Evolutionary conservation across 2,329 filamentous ascomycete species (phyloP).

Genomic region (Peltaster fructicola): DNA sequence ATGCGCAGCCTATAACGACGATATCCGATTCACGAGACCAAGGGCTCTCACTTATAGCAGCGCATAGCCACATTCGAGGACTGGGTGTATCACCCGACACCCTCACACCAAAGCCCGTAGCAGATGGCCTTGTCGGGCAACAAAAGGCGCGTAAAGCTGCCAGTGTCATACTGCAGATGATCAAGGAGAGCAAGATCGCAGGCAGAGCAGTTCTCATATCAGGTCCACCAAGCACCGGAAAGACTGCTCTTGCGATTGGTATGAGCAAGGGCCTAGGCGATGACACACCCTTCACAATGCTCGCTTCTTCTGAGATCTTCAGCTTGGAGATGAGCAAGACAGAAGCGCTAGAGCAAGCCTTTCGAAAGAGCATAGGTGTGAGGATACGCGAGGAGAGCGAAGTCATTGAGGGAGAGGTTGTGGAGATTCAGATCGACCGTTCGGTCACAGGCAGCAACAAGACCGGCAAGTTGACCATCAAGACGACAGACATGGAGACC

Average conservation of each 20-base stretch:
- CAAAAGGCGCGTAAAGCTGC: slow-evolving; percentile 93
- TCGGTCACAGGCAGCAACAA: slow-evolving; percentile 92
- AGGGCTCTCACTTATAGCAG: slow-evolving; percentile 91
- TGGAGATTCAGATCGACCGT: slow-evolving; percentile 95
- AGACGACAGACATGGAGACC: slow-evolving; percentile 99
- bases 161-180: slow-evolving; percentile 94
- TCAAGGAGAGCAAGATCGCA: slow-evolving; percentile 96
- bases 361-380: slow-evolving; percentile 94
- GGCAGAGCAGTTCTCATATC: slow-evolving; percentile 88
- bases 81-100: slow-evolving; percentile 85
- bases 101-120: slow-evolving; percentile 66
- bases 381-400: slow-evolving; percentile 98
- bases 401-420: slow-evolving; percentile 97
- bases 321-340: slow-evolving; percentile 99
- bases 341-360: slow-evolving; percentile 94
- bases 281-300: slow-evolving; percentile 90
- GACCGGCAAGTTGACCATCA: slow-evolving; percentile 97
- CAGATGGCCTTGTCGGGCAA: slow-evolving; percentile 89
- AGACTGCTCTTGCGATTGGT: slow-evolving; percentile 96
- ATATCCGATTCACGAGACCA: slow-evolving; percentile 91
- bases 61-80: slow-evolving; percentile 93
- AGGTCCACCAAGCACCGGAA: slow-evolving; percentile 89
- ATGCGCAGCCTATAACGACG: slow-evolving; percentile 49
- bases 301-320: slow-evolving; percentile 93
- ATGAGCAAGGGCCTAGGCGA: slow-evolving; percentile 92